phyloP scores from a whole-genome alignment of 2,329 filamentous ascomycete genomes.

The Fusarium kyushuense region DNA sequence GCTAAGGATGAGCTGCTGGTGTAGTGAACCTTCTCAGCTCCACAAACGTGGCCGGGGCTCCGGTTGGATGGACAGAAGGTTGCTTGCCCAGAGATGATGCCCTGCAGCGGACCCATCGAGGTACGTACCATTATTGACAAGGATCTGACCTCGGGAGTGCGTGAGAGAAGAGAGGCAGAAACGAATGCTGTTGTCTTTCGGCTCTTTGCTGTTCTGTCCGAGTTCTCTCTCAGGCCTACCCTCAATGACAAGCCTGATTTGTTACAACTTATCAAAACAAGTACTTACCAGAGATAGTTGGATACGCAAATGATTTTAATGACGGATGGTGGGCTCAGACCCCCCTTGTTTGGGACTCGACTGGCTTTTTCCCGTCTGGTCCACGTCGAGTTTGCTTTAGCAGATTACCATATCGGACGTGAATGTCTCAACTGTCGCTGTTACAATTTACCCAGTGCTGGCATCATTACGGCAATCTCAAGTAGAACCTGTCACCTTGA shows the following conservation, averaged over 20 bases:
- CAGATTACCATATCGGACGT: slow-evolving; percentile 21
- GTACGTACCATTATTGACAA: slow-evolving; percentile 18
- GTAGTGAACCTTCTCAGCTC: slow-evolving; percentile 39
- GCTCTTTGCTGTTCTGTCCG: slow-evolving; percentile 5
- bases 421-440: slow-evolving; percentile 46
- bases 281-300: not conserved
- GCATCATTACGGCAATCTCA: slow-evolving; percentile 18
- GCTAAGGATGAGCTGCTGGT: slow-evolving; percentile 48
- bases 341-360: slow-evolving; percentile 26
- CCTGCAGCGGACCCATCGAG: slow-evolving; percentile 25
- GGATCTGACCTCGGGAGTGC: slow-evolving; percentile 7
- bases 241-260: slow-evolving; percentile 2
- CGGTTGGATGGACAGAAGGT: slow-evolving; percentile 40
- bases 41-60: slow-evolving; percentile 45
- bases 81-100: slow-evolving; percentile 36
- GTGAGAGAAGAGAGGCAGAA: not conserved
- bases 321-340: slow-evolving; percentile 42
- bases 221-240: slow-evolving; percentile 18
- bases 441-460: slow-evolving; percentile 39
- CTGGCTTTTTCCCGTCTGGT: slow-evolving; percentile 23
- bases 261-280: slow-evolving; percentile 20
- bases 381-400: slow-evolving; percentile 31
- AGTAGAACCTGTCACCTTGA: slow-evolving; percentile 8
- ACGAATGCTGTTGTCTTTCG: slow-evolving; percentile 1
- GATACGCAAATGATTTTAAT: slow-evolving; percentile 11